phyloP scores from a whole-genome alignment of 2,329 filamentous ascomycete genomes.

The Mycosphaerella sp. region DNA sequence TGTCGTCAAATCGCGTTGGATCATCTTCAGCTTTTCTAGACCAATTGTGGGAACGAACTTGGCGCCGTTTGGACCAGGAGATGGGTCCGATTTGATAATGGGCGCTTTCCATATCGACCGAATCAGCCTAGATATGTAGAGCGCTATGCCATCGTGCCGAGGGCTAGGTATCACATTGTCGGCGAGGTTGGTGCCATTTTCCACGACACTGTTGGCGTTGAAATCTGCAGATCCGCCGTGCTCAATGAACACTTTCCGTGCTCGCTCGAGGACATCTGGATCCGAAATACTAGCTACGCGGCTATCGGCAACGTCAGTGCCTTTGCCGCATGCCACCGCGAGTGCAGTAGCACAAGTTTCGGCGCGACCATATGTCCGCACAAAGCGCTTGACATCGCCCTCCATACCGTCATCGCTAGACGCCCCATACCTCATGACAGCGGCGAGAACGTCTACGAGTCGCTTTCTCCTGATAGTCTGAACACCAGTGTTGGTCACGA shows the following conservation, averaged over 20 bases:
- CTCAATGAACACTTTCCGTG: conserved; percentile 82
- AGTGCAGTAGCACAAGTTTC: conserved; percentile 88
- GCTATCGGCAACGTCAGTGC: conserved; percentile 69
- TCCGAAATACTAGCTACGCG: conserved; percentile 68
- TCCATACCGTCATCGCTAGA: conserved; percentile 75
- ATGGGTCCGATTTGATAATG: conserved; percentile 56
- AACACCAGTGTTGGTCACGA: conserved; percentile 85
- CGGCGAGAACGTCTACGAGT: conserved; percentile 86
- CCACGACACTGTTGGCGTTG: conserved; percentile 62
- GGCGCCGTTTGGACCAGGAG: conserved; percentile 53
- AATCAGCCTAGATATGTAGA: conserved; percentile 84
- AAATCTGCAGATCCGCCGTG: conserved; percentile 82
- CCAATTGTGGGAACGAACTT: conserved; percentile 62
- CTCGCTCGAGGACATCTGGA: conserved; percentile 76
- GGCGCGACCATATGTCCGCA: conserved; percentile 75
- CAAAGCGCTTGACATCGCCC: conserved; percentile 74
- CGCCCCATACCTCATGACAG: conserved; percentile 58
- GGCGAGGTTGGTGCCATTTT: conserved; percentile 58
- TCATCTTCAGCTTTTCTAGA: conserved; percentile 61
- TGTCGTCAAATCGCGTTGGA: conserved; percentile 75
- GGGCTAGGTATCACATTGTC: conserved; percentile 84
- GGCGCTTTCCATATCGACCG: conserved; percentile 79
- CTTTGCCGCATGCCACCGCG: conserved; percentile 91
- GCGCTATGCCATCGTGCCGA: conserved; percentile 76
- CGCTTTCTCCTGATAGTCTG: conserved; percentile 77